Evolutionary conservation across 2,329 filamentous ascomycete genomes (phyloP), one percentile per base, ranked within the genome.

Genomic region (Cercospora canescens): DNA sequence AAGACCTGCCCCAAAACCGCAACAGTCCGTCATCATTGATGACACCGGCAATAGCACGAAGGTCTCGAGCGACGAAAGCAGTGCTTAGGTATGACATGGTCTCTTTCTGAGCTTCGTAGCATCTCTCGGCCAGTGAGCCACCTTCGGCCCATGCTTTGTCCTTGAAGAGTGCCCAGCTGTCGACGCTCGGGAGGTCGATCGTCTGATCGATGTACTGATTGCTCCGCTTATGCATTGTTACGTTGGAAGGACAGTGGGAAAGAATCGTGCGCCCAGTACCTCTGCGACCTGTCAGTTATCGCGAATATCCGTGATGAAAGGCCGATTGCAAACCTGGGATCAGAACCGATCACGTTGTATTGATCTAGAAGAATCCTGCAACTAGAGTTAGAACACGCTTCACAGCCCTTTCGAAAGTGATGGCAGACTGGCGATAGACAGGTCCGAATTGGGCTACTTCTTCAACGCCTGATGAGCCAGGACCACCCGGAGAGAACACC

Each of bases 21-120:
- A 83, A 68, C 41, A 81, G 48, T 0, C 79, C 79, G 63, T 82
- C 80, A 55, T 81, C 81, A 1, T 69, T 74, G 2, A 83, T 68
- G 1, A 81, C 79, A 58, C 85, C 82, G 0, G 80, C 80, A 59
- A 85, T 78, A 5, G 71, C 62, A 63, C 83, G 79, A 67, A 84
- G 74, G 64, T 85, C 83, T 35, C 82, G 72, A 0, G 78, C 83
- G 0, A 77, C 76, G 66, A 81, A 84, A 0, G 80, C 78, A 0
- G 81, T 84, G 9, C 83, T 81, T 4, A 84, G 69, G 7, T 80
- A 69, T 4, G 62, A 60, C 1, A 77, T 81, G 0, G 71, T 80
- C 2, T 78, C 69, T 16, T 77, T 68, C 16, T 55, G 39, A 26
- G 57, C 35, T 4, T 62, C 54, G 14, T 62, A 37, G 52, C 69